Conservation (phyloP, 257 asterid species). For the Solanum virginianum region DNA sequence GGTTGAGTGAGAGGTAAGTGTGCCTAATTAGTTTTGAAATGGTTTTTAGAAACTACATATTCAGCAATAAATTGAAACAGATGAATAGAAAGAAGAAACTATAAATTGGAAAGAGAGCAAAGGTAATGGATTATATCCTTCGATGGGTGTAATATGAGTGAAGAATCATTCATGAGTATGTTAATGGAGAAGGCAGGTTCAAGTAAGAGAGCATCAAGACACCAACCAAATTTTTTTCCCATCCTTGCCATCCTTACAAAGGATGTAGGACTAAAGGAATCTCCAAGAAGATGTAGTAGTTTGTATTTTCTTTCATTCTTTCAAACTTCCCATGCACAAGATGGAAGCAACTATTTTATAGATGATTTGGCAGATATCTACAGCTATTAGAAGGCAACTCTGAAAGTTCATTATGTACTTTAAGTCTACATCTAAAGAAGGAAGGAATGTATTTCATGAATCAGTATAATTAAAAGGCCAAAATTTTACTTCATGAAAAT, state of each 20-base stretch:
- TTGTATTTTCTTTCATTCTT: neutral
- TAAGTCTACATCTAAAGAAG: no score
- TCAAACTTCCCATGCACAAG: neutral
- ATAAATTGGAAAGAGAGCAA: no score
- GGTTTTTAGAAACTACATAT: no score
- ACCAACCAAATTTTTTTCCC: slow-evolving; percentile 81
- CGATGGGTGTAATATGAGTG: no score
- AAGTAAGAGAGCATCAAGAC: slow-evolving; percentile 78
- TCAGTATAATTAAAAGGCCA: no score
- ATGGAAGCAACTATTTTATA: neutral
- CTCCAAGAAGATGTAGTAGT: slow-evolving; percentile 89
- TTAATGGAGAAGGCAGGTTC: slow-evolving; percentile 96
- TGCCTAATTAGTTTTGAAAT: no score
- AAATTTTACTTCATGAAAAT: no score
- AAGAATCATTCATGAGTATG: neutral
- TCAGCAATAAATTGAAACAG: no score
- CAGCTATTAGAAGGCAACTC: neutral
- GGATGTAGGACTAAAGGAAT: slow-evolving; percentile 74
- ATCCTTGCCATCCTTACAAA: slow-evolving; percentile 91
- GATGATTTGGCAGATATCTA: neutral
- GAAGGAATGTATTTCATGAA: no score
- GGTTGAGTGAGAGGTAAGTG: no score
- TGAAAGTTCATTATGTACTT: neutral
- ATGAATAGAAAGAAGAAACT: no score
- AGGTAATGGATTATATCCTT: no score